Conservation (phyloP, 1,284 basidiomycete genomes). For the Microbotryum silenes-acaulis region DNA sequence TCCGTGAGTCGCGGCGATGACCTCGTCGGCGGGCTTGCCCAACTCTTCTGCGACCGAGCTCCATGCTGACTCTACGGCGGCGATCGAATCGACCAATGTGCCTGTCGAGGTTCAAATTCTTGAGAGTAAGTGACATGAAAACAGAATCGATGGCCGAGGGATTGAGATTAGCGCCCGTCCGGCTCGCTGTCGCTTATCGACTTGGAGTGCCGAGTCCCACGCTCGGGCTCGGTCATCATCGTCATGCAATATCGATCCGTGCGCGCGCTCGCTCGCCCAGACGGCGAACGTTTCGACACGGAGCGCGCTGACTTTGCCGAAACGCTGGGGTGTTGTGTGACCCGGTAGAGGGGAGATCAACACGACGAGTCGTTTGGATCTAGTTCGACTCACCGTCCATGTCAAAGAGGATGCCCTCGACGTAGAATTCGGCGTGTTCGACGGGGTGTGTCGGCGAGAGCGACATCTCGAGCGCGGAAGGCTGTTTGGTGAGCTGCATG, state of each 20-base stretch:
- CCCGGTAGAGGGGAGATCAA: too few relatives aligned
- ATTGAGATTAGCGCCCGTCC: background rate
- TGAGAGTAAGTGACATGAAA: too few relatives aligned
- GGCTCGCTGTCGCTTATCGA: background rate
- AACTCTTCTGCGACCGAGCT: conserved; percentile 55
- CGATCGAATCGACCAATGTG: conserved; percentile 64
- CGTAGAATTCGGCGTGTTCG: conserved; percentile 34
- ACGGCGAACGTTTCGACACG: too few relatives aligned
- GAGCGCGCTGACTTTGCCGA: too few relatives aligned
- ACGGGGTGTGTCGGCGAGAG: conserved; percentile 28
- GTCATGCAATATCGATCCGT: too few relatives aligned
- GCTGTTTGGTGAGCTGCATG: too few relatives aligned
- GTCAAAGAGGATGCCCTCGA: conserved; percentile 34
- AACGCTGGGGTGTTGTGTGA: too few relatives aligned
- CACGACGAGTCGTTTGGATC: too few relatives aligned
- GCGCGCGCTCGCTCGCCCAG: too few relatives aligned
- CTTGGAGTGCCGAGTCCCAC: conserved; percentile 4
- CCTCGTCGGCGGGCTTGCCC: conserved; percentile 35
- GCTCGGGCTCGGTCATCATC: background rate
- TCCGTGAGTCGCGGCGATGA: conserved; percentile 57
- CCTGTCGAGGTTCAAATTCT: conserved; percentile 8
- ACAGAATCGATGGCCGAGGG: conserved; percentile 1
- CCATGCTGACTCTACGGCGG: conserved; percentile 71
- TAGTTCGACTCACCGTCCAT: conserved; percentile 1
- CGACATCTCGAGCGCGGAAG: conserved; percentile 6